A percentile compares a stretch with the other conserved stretches of the same genome.
phyloP scores from a whole-genome alignment of 768 basidiomycete genomes.

The Phanerochaete sordida region DNA sequence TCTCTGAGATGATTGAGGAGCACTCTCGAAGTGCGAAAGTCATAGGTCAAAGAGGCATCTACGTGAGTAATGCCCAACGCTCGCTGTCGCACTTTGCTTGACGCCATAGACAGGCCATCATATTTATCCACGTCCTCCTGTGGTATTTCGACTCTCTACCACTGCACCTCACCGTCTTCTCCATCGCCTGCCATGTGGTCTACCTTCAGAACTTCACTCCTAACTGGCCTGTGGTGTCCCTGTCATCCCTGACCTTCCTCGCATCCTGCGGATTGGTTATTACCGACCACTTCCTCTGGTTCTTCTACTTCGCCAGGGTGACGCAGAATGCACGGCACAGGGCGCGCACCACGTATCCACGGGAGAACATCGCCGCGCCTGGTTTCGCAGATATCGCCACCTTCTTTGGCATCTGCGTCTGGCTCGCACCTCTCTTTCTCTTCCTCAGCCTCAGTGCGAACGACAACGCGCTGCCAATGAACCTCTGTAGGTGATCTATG shows the following conservation, averaged over 20 bases:
- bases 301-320: conserved; percentile 84
- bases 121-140: conserved; percentile 71
- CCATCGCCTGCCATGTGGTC: conserved; percentile 77
- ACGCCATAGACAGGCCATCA: conserved; percentile 54
- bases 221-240: conserved; percentile 90
- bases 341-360: conserved; percentile 40
- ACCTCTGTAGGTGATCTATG: conserved; percentile 40
- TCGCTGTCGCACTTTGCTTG: neutral
- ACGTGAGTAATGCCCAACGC: conserved; percentile 50
- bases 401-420: conserved; percentile 83
- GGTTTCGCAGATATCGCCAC: conserved; percentile 74
- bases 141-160: conserved; percentile 83
- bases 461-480: conserved; percentile 87
- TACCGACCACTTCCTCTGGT: conserved; percentile 92
- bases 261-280: conserved; percentile 84
- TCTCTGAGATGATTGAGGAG: conserved; percentile 95
- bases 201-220: conserved; percentile 92
- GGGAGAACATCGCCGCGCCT: conserved; percentile 34
- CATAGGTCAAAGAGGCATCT: conserved; percentile 82
- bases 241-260: conserved; percentile 81
- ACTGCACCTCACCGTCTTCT: conserved; percentile 68
- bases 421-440: conserved; percentile 87
- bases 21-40: conserved; percentile 79
- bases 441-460: conserved; percentile 97
- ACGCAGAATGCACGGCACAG: conserved; percentile 59